These are phyloP conservation scores for Leccinellum luteum DNA, from an alignment of 768 basidiomycete genomes.

Conservation along the genomic window DNA sequence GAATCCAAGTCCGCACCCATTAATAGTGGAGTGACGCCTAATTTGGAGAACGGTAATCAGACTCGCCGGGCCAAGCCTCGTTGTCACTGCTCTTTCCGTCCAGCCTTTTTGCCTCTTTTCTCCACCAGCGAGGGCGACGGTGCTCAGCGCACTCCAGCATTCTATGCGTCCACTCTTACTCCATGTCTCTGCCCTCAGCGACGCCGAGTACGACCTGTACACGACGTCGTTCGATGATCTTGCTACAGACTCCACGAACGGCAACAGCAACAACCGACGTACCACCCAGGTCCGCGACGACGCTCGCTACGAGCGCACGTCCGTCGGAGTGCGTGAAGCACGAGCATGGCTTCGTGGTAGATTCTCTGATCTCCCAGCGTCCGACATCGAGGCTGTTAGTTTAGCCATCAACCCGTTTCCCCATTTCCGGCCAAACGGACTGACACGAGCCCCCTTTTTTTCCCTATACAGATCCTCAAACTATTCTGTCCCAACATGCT, in stretches of 20 bases:
- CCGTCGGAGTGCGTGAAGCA: conserved; percentile 60
- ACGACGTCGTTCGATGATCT: conserved; percentile 59
- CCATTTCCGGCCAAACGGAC: neutral
- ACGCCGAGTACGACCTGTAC: conserved; percentile 68
- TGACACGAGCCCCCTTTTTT: neutral
- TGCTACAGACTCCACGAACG: conserved; percentile 33
- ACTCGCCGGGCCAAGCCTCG: neutral
- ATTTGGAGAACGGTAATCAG: too few species aligned
- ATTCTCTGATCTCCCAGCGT: conserved; percentile 51
- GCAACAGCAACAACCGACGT: conserved; percentile 3
- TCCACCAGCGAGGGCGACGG: conserved; percentile 1
- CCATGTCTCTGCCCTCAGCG: conserved; percentile 73
- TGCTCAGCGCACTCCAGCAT: neutral
- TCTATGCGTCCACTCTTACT: conserved; percentile 63
- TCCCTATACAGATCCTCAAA: conserved; percentile 52
- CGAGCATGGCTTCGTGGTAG: conserved; percentile 75
- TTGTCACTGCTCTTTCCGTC: neutral
- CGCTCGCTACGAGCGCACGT: conserved; percentile 50
- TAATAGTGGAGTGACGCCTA: too few species aligned
- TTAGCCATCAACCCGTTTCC: neutral
- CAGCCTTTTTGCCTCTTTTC: too few species aligned
- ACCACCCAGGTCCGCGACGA: conserved; percentile 34
- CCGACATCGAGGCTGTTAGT: conserved; percentile 59
- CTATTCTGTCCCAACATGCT: conserved; percentile 58
- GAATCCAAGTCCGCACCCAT: too few species aligned